Conservation (phyloP, 2,329 filamentous ascomycete species). For the Rutstroemia sydowiana region DNA sequence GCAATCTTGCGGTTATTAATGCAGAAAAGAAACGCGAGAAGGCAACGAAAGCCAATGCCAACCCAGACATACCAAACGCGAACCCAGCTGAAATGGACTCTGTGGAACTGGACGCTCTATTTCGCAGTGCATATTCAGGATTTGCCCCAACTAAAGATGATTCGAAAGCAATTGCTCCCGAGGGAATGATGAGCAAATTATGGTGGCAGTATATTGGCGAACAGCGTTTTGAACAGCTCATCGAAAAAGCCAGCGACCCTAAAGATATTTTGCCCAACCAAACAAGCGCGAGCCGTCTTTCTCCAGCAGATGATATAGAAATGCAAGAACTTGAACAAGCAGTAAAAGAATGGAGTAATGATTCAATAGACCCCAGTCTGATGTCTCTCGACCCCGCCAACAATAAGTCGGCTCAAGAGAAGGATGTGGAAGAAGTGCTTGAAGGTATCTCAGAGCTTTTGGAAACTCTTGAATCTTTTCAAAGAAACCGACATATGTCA, state of each 20-base stretch:
- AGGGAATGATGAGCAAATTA: constrained; percentile 57
- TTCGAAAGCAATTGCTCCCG: constrained; percentile 60
- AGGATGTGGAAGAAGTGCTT: constrained; percentile 62
- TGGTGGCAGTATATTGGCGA: constrained; percentile 72
- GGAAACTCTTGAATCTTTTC: constrained; percentile 69
- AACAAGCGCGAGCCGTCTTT: constrained; percentile 1
- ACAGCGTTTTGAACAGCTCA: constrained; percentile 55
- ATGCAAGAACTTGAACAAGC: constrained; percentile 39
- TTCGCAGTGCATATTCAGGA: constrained; percentile 70
- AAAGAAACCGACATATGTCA: constrained; percentile 68
- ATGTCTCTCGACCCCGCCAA: constrained; percentile 31
- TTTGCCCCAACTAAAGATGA: constrained; percentile 74
- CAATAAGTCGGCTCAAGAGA: constrained; percentile 46
- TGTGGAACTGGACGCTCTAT: constrained; percentile 65
- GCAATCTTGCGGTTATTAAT: constrained; percentile 51
- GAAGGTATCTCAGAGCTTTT: constrained; percentile 69
- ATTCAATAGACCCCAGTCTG: constrained; percentile 49
- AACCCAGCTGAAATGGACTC: constrained; percentile 49
- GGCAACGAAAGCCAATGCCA: constrained; percentile 60
- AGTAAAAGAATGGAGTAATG: constrained; percentile 52
- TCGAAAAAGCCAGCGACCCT: constrained; percentile 33
- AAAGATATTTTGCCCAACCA: constrained; percentile 5
- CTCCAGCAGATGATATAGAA: constrained; percentile 15
- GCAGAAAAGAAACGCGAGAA: constrained; percentile 60
- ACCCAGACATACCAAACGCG: constrained; percentile 37